Base-by-base conservation (phyloP, 2,329 filamentous ascomycete species). In the Penicillium sp. region DNA sequence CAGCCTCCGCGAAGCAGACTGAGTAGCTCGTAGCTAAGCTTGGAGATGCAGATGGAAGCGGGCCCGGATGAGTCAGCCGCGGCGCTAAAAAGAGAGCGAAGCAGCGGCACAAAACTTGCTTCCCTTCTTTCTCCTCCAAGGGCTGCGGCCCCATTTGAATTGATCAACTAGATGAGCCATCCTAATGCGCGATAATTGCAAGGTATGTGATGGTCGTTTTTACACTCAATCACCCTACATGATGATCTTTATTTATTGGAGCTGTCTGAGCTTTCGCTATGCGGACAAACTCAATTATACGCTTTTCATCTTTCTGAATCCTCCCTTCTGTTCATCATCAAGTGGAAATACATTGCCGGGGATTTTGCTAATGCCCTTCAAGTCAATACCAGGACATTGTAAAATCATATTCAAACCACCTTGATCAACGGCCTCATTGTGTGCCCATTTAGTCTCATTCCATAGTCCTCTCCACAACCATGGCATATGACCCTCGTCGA, bases 231-330 rank as follows among this genome's bases (percentile, higher is more conserved):
- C 38, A 13, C 45, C 57, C 61, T 57, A 50, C 53, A 75, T 82
- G 83, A 85, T 85, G 82, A 85, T 69, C 65, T 63, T 64, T 68
- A 67, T 69, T 76, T 87, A 89, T 89, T 89, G 86, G 86, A 89
- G 86, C 86, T 89, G 85, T 89, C 86, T 84, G 81, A 81, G 77
- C 70, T 70, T 61, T 68, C 54, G 70, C 64, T 74, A 67, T 86
- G 84, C 78, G 81, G 85, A 88, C 76, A 74, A 69, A 79, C 76
- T 74, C 78, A 74, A 75, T 72, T 71, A 81, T 85, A 85, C 82
- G 82, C 64, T 65, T 66, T 66, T 64, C 55, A 58, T 63, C 49
- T 62, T 53, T 62, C 63, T 65, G 64, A 69, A 60, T 50, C 16
- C 38, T 44, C 45, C 40, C 44, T 50, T 36, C 35, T 41, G 33